Evolutionary conservation across 176 grass and related monocot species (phyloP), one percentile per base, ranked within the genome.

Genomic region (Metroxylon sagu): DNA sequence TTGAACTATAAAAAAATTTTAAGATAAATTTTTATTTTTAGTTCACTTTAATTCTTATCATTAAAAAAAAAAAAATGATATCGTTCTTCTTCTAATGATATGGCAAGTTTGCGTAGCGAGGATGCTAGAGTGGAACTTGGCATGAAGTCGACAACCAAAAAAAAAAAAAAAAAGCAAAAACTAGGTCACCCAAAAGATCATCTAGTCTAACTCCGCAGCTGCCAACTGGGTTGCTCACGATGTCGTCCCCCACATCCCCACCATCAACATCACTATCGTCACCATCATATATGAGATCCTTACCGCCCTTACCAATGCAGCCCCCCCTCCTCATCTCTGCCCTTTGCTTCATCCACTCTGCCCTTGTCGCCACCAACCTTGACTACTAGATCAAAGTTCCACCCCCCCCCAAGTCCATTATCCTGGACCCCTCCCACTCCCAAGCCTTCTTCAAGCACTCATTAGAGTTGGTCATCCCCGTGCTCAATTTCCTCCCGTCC

Each of bases 381-480:
- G 91, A 95, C 69, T 68, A 76, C 52, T 80, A 76, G 65, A 65
- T 95, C 66, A 95, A 90, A 80, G 52, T 95, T 78, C 91, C 18
- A 90, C 91, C 30, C 91, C 91, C 25, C 74, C 84, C 91, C 6
- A 90, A 86, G 21, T 90, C 91, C 74, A 86, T 95, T 64, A 90
- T 95, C 74, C 86, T 95, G 17, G 91, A 95, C 68, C 90, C 91
- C 16, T 95, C 91, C 6, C 91, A 86, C 5, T 95, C 91, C 0
- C 91, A 95, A 63, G 91, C 91, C 57, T 95, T 95, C 82, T 95
- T 95, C 83, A 95, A 95, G 82, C 91, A 86, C 50, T 84, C 91
- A 0, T 71, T 95, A 5, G 91, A 95, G 23, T 43, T 28, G 0
- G 80, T 90, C 48, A 26, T 78, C 50, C 91, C 91, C 15, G 54